These are phyloP conservation scores for Paramyrothecium sp. DNA, from an alignment of 2,329 filamentous ascomycete species.

Conservation along the genomic window DNA sequence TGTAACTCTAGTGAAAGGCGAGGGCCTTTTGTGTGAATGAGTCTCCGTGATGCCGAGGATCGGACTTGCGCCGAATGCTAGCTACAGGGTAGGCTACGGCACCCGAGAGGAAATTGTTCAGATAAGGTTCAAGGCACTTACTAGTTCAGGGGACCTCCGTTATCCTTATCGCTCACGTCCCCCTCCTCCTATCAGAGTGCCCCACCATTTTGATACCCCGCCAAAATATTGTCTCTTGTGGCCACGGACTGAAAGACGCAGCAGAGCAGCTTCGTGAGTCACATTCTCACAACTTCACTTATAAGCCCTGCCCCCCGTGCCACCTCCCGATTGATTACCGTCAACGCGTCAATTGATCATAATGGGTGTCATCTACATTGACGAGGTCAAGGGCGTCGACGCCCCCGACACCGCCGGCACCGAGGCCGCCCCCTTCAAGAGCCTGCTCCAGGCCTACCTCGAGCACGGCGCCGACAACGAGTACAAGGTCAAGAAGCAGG, in stretches of 20 bases:
- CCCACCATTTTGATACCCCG: not conserved
- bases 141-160: not conserved
- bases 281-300: not conserved
- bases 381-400: constrained; percentile 4
- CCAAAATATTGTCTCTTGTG: not conserved
- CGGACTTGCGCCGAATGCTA: too few species aligned
- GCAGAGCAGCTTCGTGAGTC: not conserved
- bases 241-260: not conserved
- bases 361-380: constrained; percentile 4
- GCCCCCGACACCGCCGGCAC: constrained; percentile 2
- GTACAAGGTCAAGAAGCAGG: constrained; percentile 10
- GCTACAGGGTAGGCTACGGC: too few species aligned
- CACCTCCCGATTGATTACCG: too few species aligned
- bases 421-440: constrained; percentile 6
- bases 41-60: too few species aligned
- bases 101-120: not conserved
- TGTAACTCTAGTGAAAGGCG: too few species aligned
- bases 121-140: not conserved
- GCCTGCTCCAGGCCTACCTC: constrained; percentile 5
- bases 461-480: constrained; percentile 4
- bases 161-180: not conserved
- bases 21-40: too few species aligned
- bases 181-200: not conserved
- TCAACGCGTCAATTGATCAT: not conserved
- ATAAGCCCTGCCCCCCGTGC: not conserved